Conservation (phyloP, 2,329 filamentous ascomycete genomes). For the Cladosporium sp. region DNA sequence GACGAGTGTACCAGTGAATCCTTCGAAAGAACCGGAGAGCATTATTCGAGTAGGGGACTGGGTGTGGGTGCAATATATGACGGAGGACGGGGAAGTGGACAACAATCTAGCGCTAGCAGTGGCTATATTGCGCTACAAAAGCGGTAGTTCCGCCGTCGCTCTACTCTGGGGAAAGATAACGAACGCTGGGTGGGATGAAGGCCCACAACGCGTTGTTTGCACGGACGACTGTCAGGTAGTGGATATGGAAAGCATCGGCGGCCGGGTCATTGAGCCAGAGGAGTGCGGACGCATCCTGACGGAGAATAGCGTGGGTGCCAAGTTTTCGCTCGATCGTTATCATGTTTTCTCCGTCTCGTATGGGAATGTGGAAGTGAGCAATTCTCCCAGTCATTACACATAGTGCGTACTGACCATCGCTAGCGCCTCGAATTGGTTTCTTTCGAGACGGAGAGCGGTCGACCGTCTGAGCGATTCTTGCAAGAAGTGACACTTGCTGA, state of each 20-base stretch:
- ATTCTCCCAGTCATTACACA: not conserved
- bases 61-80: conserved; percentile 6
- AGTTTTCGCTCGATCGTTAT: conserved; percentile 7
- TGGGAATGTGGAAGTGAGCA: conserved; percentile 3
- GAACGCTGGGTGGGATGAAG: not conserved
- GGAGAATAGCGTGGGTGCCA: not conserved
- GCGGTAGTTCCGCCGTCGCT: not conserved
- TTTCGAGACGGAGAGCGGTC: conserved; percentile 5
- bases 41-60: conserved; percentile 4
- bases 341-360: conserved; percentile 3
- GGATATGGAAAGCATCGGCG: conserved; percentile 3
- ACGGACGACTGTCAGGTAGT: conserved; percentile 7
- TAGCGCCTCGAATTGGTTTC: conserved; percentile 5
- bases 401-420: conserved; percentile 7
- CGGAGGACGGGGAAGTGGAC: conserved; percentile 1
- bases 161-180: conserved; percentile 7
- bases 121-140: not conserved
- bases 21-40: conserved; percentile 4
- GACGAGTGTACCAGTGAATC: not conserved
- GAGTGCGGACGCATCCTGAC: conserved; percentile 2
- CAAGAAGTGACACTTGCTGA: conserved; percentile 8
- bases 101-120: conserved; percentile 8
- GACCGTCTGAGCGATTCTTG: conserved; percentile 1
- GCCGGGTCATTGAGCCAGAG: conserved; percentile 6
- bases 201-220: conserved; percentile 4